phyloP scores from a whole-genome alignment of 805 yeast genomes.

The Starmerella stigmatis region DNA sequence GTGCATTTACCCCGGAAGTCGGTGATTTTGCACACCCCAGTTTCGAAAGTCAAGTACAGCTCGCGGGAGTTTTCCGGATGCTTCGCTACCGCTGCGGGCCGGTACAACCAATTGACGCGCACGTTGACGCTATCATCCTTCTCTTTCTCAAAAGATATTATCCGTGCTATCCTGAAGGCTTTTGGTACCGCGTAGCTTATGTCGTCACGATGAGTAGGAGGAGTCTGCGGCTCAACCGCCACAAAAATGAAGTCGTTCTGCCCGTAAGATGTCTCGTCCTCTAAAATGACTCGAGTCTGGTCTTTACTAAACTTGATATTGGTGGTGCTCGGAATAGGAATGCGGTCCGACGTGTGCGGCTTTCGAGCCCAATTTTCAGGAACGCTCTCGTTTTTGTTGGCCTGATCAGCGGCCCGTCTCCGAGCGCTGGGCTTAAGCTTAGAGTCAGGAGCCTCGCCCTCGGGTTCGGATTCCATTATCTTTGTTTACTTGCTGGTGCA shows the following conservation, averaged over 20 bases:
- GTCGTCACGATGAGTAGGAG: background rate
- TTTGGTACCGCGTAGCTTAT: slow-evolving; percentile 64
- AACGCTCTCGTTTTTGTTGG: slow-evolving; percentile 3
- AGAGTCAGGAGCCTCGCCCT: background rate
- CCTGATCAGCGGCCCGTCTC: background rate
- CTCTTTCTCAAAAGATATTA: slow-evolving; percentile 58
- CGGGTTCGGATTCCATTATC: background rate
- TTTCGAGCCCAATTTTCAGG: slow-evolving; percentile 29
- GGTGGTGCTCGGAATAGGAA: slow-evolving; percentile 13
- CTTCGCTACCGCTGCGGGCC: slow-evolving; percentile 75
- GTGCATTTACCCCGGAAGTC: slow-evolving; percentile 66
- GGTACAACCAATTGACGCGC: slow-evolving; percentile 68
- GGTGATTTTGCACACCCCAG: slow-evolving; percentile 66
- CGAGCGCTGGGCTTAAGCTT: slow-evolving; percentile 2
- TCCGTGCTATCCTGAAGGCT: slow-evolving; percentile 79
- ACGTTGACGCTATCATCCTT: slow-evolving; percentile 28
- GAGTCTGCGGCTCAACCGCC: background rate
- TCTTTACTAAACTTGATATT: slow-evolving; percentile 1
- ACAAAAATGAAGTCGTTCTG: slow-evolving; percentile 19
- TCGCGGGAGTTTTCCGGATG: slow-evolving; percentile 60
- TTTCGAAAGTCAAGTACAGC: slow-evolving; percentile 74
- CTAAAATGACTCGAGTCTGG: background rate
- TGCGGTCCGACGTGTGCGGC: slow-evolving; percentile 24
- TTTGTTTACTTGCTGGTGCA: background rate
- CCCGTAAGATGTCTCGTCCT: background rate